Evolutionary conservation across 495 filamentous ascomycete species (phyloP).

Genomic region (Penicillium cinerascens): DNA sequence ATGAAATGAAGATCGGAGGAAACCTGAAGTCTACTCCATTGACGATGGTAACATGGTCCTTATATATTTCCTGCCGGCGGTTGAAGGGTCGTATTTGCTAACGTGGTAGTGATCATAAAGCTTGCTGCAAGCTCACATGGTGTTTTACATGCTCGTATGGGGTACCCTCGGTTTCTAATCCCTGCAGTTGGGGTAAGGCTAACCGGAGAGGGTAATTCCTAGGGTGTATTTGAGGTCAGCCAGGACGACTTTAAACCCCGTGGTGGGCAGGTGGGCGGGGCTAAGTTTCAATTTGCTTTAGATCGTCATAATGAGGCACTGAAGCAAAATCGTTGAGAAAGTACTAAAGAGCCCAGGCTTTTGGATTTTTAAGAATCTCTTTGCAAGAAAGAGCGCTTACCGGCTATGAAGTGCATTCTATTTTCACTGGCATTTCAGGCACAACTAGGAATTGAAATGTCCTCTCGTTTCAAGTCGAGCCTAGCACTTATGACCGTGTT

Average conservation of each 20-base stretch:
- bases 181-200: neutral
- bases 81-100: neutral
- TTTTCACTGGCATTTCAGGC: neutral
- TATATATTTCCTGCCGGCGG: neutral
- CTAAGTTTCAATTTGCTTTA: neutral
- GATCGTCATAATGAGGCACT: neutral
- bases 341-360: no score
- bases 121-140: neutral
- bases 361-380: no score
- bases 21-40: neutral
- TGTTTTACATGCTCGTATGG: neutral
- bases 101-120: neutral
- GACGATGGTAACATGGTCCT: neutral
- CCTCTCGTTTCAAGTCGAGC: neutral
- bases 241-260: neutral
- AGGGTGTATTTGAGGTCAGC: neutral
- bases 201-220: neutral
- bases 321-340: neutral
- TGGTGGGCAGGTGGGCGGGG: neutral
- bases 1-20: neutral
- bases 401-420: no score
- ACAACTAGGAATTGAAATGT: no score
- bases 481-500: conserved; percentile 1
- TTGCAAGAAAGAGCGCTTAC: no score
- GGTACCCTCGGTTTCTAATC: neutral